A percentile compares a stretch with the other conserved stretches of the same genome.
These are phyloP conservation scores for Leccinum brunneo-olivaceum DNA, from an alignment of 1,284 basidiomycete species.

Conservation along the genomic window DNA sequence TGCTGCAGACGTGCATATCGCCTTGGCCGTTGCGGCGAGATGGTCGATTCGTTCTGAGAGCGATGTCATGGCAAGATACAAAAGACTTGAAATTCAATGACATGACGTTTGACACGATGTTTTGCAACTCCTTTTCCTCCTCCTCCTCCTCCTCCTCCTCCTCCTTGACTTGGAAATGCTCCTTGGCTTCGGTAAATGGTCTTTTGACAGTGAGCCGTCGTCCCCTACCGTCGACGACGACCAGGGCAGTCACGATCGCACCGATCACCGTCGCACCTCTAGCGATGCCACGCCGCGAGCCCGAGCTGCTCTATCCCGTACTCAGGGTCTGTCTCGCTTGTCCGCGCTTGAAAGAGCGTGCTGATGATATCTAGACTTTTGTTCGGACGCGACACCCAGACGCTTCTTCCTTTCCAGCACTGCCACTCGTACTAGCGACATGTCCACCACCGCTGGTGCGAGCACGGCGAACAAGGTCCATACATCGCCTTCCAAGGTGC, in stretches of 20 bases:
- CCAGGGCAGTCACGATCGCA: constrained; percentile 10
- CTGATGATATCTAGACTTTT: constrained; percentile 17
- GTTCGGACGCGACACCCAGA: constrained; percentile 6
- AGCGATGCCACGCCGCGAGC: constrained; percentile 20
- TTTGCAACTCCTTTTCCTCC: constrained; percentile 2
- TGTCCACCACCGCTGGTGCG: constrained; percentile 25
- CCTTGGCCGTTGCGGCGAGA: constrained; percentile 31
- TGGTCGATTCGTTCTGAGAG: constrained; percentile 41
- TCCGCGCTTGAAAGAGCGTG: not conserved
- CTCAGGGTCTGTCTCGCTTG: constrained; percentile 12
- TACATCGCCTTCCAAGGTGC: constrained; percentile 67
- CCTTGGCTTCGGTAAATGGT: constrained; percentile 18
- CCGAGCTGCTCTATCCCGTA: constrained; percentile 12
- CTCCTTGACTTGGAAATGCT: constrained; percentile 16
- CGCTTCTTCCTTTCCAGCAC: constrained; percentile 21
- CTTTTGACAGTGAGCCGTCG: constrained; percentile 21
- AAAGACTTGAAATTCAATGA: too few relatives aligned
- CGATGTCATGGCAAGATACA: constrained; percentile 30
- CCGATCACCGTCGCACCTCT: constrained; percentile 26
- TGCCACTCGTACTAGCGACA: constrained; percentile 13
- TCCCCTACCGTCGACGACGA: constrained; percentile 14
- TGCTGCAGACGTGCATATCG: constrained; percentile 31
- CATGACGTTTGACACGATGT: constrained; percentile 19
- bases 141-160: not conserved
- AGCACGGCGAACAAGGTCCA: constrained; percentile 26